phyloP scores from a whole-genome alignment of 2,329 filamentous ascomycete species.

The Aspergillus fijiensis region DNA sequence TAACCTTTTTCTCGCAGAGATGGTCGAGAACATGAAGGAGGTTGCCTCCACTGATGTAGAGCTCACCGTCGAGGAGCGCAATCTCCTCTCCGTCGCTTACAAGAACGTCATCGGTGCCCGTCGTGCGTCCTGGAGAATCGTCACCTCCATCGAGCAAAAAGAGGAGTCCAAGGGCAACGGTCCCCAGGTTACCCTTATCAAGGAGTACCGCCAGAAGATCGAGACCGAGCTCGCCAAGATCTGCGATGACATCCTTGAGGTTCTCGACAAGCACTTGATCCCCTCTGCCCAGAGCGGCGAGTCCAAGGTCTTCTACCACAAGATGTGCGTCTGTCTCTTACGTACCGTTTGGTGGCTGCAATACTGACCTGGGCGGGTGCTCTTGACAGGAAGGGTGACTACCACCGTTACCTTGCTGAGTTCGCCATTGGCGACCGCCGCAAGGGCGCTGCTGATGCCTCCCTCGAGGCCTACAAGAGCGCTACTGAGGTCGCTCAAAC shows the following conservation, averaged over 20 bases:
- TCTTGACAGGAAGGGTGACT: constrained; percentile 86
- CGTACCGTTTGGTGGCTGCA: not conserved
- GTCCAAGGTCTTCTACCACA: constrained; percentile 99
- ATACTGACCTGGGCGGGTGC: constrained; percentile 18
- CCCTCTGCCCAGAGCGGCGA: constrained; percentile 91
- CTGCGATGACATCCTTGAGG: constrained; percentile 94
- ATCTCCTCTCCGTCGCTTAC: constrained; percentile 96
- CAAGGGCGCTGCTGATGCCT: constrained; percentile 90
- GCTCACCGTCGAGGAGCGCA: constrained; percentile 90
- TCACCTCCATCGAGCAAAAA: constrained; percentile 98
- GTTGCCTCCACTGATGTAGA: constrained; percentile 85
- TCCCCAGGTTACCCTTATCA: constrained; percentile 84
- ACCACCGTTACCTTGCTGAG: constrained; percentile 98
- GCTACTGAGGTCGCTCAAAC: constrained; percentile 88
- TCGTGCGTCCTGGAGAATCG: constrained; percentile 97
- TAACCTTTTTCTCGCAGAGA: constrained; percentile 62
- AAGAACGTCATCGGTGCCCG: constrained; percentile 98
- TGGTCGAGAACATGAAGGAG: constrained; percentile 99
- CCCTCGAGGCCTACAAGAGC: constrained; percentile 94
- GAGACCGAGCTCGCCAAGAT: constrained; percentile 95
- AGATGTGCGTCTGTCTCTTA: constrained; percentile 68
- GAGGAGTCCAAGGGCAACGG: constrained; percentile 99
- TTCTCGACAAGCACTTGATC: constrained; percentile 91
- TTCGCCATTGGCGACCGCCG: constrained; percentile 93
- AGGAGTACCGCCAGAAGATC: constrained; percentile 98